Evolutionary conservation across 2,329 filamentous ascomycete genomes (phyloP).

Genomic region (Aspergillus puulaauensis): DNA sequence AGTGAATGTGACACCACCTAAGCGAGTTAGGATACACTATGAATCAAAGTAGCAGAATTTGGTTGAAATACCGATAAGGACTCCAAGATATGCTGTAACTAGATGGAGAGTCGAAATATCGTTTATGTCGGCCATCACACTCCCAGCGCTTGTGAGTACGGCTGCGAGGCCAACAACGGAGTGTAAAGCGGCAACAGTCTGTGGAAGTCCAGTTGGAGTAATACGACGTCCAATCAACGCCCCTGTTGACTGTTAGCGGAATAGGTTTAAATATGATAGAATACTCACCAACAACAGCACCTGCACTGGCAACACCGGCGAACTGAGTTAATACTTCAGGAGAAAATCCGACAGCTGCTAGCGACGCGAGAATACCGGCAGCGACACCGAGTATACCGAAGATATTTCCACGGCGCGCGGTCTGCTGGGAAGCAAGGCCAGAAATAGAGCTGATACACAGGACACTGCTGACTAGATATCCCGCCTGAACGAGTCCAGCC

Average conservation of each 20-base stretch:
- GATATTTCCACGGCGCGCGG: conserved; percentile 80
- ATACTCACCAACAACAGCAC: conserved; percentile 59
- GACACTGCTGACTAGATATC: conserved; percentile 80
- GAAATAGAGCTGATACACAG: conserved; percentile 82
- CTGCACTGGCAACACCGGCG: conserved; percentile 69
- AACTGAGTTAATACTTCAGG: conserved; percentile 79
- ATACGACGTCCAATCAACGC: conserved; percentile 81
- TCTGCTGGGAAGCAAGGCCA: conserved; percentile 76
- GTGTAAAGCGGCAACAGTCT: conserved; percentile 85
- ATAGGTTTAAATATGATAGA: not conserved
- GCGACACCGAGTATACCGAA: conserved; percentile 83
- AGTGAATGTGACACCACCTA: conserved; percentile 78
- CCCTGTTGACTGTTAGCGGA: conserved; percentile 41
- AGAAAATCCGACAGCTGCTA: conserved; percentile 77
- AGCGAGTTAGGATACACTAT: conserved; percentile 2
- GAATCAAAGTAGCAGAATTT: not conserved
- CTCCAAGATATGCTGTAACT: conserved; percentile 81
- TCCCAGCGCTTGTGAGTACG: conserved; percentile 83
- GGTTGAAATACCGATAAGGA: conserved; percentile 63
- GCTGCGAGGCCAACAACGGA: conserved; percentile 88
- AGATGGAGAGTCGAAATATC: conserved; percentile 76
- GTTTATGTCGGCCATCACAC: conserved; percentile 71
- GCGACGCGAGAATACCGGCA: conserved; percentile 77
- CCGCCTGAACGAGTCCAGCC: conserved; percentile 80
- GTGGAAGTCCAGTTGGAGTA: conserved; percentile 81